phyloP scores from a whole-genome alignment of 1,139 yeast genomes.

The Yamadazyma blattariae region DNA sequence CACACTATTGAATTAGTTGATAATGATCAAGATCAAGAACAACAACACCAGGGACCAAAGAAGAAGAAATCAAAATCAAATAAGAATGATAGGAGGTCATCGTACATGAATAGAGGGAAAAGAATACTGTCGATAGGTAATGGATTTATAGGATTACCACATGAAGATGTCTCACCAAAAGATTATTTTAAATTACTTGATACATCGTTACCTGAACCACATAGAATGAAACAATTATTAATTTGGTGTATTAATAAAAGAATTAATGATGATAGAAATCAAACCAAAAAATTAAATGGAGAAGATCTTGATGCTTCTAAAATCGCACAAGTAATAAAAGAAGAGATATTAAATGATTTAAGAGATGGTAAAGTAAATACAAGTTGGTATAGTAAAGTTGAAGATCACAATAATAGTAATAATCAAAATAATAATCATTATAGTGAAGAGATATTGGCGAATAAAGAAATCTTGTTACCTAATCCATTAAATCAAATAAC shows the following conservation, averaged over 20 bases:
- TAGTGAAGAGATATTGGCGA: conserved; percentile 16
- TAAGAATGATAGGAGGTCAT: conserved; percentile 39
- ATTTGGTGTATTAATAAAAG: conserved; percentile 65
- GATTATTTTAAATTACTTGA: conserved; percentile 67
- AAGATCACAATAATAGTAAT: conserved; percentile 19
- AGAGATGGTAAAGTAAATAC: conserved; percentile 57
- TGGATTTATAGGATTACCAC: conserved; percentile 69
- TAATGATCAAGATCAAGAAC: conserved; percentile 1
- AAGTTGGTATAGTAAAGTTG: conserved; percentile 60
- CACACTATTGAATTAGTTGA: conserved; percentile 17
- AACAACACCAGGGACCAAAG: too few relatives aligned
- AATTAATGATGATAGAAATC: conserved; percentile 36
- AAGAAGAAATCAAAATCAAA: conserved; percentile 1
- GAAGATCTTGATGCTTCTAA: conserved; percentile 42
- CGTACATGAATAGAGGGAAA: conserved; percentile 61
- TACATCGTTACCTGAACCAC: conserved; percentile 64
- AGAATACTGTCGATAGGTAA: conserved; percentile 74
- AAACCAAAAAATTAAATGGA: conserved; percentile 25
- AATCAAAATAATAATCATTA: too few relatives aligned
- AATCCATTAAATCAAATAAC: conserved; percentile 59
- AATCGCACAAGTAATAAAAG: conserved; percentile 64
- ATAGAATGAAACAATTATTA: conserved; percentile 65
- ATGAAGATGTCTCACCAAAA: conserved; percentile 52
- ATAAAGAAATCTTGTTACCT: conserved; percentile 37
- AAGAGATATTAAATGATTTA: conserved; percentile 59